phyloP scores from a whole-genome alignment of 1,284 basidiomycete genomes.

The Ustilago shanxiensis region DNA sequence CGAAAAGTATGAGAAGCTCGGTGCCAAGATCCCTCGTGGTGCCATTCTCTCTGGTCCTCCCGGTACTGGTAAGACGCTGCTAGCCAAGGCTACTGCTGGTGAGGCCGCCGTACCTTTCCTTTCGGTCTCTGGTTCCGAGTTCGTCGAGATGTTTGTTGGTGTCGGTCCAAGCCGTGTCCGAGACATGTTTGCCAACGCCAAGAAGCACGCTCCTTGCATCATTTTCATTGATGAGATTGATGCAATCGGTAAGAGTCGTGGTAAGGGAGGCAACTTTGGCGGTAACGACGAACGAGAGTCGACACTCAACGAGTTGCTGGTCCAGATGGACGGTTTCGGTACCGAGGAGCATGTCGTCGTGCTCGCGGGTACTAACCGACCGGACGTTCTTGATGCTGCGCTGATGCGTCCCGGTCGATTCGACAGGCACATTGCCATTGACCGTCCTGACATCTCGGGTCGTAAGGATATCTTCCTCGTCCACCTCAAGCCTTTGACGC shows the following conservation, averaged over 20 bases:
- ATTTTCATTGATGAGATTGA: slow-evolving; percentile 77
- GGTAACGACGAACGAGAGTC: slow-evolving; percentile 99
- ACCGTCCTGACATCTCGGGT: slow-evolving; percentile 92
- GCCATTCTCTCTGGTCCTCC: slow-evolving; percentile 98
- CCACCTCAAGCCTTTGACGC: slow-evolving; percentile 85
- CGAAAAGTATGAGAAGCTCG: slow-evolving; percentile 91
- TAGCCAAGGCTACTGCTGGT: slow-evolving; percentile 98
- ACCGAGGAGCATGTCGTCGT: slow-evolving; percentile 96
- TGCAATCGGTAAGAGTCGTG: slow-evolving; percentile 95
- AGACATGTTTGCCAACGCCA: slow-evolving; percentile 95
- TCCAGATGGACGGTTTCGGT: slow-evolving; percentile 99
- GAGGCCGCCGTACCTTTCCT: slow-evolving; percentile 98
- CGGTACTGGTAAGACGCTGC: slow-evolving; percentile 96
- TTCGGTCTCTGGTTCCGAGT: slow-evolving; percentile 97
- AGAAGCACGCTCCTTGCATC: slow-evolving; percentile 97
- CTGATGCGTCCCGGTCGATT: slow-evolving; percentile 97
- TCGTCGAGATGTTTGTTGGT: slow-evolving; percentile 99
- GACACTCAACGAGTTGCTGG: slow-evolving; percentile 95
- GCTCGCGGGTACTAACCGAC: slow-evolving; percentile 94
- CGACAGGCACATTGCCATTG: slow-evolving; percentile 95
- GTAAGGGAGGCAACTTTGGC: slow-evolving; percentile 87
- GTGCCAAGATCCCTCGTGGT: slow-evolving; percentile 98
- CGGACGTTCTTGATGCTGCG: slow-evolving; percentile 94
- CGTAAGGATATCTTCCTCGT: slow-evolving; percentile 94
- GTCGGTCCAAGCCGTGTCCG: slow-evolving; percentile 97